Base-by-base conservation (phyloP, 2,329 filamentous ascomycete genomes). In the Beauveria varroae region DNA sequence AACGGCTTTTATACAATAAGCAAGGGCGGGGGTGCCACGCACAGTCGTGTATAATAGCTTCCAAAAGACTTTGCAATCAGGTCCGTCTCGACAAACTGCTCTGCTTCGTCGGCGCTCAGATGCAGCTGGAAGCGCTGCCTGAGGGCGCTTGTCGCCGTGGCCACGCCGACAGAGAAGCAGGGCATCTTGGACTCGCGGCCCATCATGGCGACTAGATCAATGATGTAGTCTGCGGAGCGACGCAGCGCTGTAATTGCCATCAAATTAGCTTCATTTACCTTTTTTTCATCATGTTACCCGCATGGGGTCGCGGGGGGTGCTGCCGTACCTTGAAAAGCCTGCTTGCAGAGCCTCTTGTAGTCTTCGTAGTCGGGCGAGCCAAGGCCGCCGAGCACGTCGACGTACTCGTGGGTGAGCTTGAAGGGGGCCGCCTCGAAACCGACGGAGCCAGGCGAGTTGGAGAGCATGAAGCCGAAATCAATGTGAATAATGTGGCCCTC, bases 391-490 rank as follows among this genome's bases (percentile, higher is more conserved):
- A 95, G 77, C 8, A 95, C 88, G 67, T 95, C 90, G 44, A 95
- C 87, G 70, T 95, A 95, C 70, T 95, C 90, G 65, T 92, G 85
- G 1, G 90, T 93, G 28, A 95, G 79, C 76, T 95, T 95, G 75
- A 95, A 95, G 1, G 90, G 90, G 5, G 90, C 90, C 16, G 90
- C 90, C 75, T 95, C 90, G 68, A 95, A 95, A 2, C 89, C 90
- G 70, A 95, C 90, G 9, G 86, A 89, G 0, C 90, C 90, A 0
- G 90, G 90, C 1, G 89, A 92, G 73, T 95, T 95, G 52, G 89
- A 93, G 40, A 95, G 79, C 89, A 95, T 93, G 72, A 95, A 95
- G 60, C 90, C 90, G 73, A 95, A 95, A 73, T 95, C 90, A 64
- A 95, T 95, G 71, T 95, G 90, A 63, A 95, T 86, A 61, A 93